These are phyloP conservation scores for Chlamydomonas sp. DNA, from an alignment of 139 green algal species.

Conservation along the genomic window DNA sequence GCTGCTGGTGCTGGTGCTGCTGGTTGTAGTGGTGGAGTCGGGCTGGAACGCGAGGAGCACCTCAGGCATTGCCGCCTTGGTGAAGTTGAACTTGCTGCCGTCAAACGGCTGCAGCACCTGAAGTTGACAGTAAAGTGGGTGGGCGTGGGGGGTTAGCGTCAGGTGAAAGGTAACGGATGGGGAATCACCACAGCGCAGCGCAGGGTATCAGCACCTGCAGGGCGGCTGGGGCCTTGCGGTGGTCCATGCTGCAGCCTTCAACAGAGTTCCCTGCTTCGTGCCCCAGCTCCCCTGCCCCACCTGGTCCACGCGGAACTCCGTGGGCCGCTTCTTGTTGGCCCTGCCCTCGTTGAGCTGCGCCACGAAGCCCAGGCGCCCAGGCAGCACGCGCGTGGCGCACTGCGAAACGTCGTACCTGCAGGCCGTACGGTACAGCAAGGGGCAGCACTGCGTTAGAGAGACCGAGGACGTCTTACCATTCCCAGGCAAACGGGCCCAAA, in stretches of 20 bases:
- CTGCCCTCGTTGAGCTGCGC: conserved; percentile 97
- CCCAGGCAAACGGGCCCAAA: not conserved
- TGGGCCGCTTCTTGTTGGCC: conserved; percentile 95
- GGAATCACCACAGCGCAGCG: not conserved
- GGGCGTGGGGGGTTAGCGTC: no score
- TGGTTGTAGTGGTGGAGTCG: not conserved
- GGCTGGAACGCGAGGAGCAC: conserved; percentile 92
- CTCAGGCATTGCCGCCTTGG: conserved; percentile 92
- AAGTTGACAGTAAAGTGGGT: not conserved
- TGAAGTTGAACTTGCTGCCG: conserved; percentile 98
- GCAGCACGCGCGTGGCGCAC: conserved; percentile 88
- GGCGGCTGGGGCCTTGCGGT: no score
- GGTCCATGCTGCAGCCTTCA: no score
- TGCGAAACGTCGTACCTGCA: conserved; percentile 95
- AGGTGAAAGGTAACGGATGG: no score
- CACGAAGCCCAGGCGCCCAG: conserved; percentile 73
- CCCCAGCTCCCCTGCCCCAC: conserved; percentile 46
- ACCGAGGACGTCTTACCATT: not conserved
- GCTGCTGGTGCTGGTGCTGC: not conserved
- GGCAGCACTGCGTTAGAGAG: no score
- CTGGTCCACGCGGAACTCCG: conserved; percentile 95
- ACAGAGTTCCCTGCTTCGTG: no score
- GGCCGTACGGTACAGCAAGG: not conserved
- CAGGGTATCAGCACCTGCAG: no score
- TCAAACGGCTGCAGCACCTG: conserved; percentile 91